Evolutionary conservation across 2,329 filamentous ascomycete species (phyloP), one percentile per base, ranked within the genome.

Genomic region (Aureobasidium sp.): DNA sequence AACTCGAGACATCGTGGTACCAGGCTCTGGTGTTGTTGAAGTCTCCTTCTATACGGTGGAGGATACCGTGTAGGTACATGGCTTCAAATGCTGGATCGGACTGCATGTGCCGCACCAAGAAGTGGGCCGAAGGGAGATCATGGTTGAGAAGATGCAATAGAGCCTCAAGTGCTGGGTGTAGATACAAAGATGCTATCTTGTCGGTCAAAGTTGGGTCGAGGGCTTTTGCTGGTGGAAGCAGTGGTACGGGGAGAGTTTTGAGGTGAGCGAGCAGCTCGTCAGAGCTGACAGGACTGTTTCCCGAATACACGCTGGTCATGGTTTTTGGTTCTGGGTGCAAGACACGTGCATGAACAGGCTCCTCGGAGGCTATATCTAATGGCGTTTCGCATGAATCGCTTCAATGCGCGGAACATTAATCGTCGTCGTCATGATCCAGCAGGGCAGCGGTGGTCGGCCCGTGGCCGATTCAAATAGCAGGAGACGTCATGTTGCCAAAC

Each of bases 71-170:
- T 1, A 81, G 70, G 42, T 78, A 75, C 79, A 83, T 83, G 16
- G 76, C 77, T 63, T 82, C 80, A 44, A 73, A 72, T 0, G 77
- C 77, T 0, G 80, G 79, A 15, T 73, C 67, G 9, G 75, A 73
- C 68, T 81, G 76, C 78, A 81, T 81, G 65, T 83, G 78, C 1
- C 80, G 74, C 29, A 79, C 72, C 1, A 82, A 73, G 67, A 83
- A 82, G 68, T 83, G 80, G 0, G 80, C 80, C 25, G 72, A 74
- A 5, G 78, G 71, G 0, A 82, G 71, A 67, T 83, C 80, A 64
- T 71, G 69, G 67, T 83, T 83, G 34, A 81, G 70, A 59, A 83
- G 73, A 67, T 83, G 81, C 4, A 83, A 72, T 0, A 77, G 70
- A 10, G 78, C 72, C 73, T 83, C 80, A 41, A 83, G 70, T 15